phyloP scores from a whole-genome alignment of 129 eudicot species.

The Lonicera japonica region DNA sequence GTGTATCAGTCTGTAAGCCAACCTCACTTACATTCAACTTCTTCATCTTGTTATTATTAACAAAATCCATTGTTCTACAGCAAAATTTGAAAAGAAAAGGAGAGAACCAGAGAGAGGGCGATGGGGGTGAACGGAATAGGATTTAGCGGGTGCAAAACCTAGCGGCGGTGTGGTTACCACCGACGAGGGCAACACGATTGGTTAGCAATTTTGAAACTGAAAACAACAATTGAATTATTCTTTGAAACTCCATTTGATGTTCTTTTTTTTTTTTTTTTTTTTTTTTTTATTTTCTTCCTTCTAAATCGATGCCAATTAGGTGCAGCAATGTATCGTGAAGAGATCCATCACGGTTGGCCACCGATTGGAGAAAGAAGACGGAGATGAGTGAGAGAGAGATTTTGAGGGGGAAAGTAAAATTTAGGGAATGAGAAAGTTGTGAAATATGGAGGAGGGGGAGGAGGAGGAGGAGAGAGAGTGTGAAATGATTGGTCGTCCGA shows the following conservation, averaged over 20 bases:
- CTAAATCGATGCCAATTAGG: slow-evolving; percentile 20
- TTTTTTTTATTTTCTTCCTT: background rate
- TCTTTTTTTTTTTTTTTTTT: too few relatives aligned
- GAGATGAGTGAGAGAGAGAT: background rate
- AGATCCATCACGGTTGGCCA: slow-evolving; percentile 7
- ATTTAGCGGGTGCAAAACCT: slow-evolving; percentile 56
- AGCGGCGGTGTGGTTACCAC: slow-evolving; percentile 56
- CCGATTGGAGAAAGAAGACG: slow-evolving; percentile 7
- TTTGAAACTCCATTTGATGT: slow-evolving; percentile 43
- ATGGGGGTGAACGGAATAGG: background rate
- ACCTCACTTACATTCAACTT: too few relatives aligned
- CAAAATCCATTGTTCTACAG: background rate
- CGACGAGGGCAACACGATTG: slow-evolving; percentile 39
- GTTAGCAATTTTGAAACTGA: slow-evolving; percentile 23
- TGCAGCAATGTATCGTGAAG: slow-evolving; percentile 2
- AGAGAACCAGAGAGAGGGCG: background rate
- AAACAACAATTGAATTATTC: slow-evolving; percentile 28
- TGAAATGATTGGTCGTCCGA: too few relatives aligned
- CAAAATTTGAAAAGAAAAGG: too few relatives aligned
- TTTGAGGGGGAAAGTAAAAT: too few relatives aligned
- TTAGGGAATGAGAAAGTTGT: too few relatives aligned
- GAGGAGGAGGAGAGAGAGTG: too few relatives aligned
- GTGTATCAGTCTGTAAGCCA: slow-evolving; percentile 1
- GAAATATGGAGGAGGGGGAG: too few relatives aligned
- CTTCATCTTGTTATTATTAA: slow-evolving; percentile 4